These are phyloP conservation scores for Penicillium sp. DNA, from an alignment of 2,329 filamentous ascomycete species.

Conservation along the genomic window DNA sequence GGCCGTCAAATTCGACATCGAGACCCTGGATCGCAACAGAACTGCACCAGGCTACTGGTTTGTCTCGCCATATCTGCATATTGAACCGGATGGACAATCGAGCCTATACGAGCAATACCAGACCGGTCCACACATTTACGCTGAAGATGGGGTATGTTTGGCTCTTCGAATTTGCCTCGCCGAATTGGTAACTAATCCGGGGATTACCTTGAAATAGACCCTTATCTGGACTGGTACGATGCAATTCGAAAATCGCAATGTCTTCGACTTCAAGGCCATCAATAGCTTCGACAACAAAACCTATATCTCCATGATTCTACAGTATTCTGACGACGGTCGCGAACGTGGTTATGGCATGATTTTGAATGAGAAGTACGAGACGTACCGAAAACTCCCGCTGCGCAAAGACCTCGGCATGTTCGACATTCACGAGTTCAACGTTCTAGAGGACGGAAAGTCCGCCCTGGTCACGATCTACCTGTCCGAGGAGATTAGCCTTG, in stretches of 20 bases:
- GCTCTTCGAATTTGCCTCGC: background rate
- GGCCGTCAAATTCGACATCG: conserved; percentile 29
- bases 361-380: conserved; percentile 46
- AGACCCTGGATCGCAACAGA: conserved; percentile 25
- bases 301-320: conserved; percentile 47
- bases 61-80: conserved; percentile 45
- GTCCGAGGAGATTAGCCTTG: conserved; percentile 22
- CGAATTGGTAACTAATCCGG: conserved; percentile 1
- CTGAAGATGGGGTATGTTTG: conserved; percentile 43
- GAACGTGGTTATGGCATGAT: conserved; percentile 46
- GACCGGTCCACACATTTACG: conserved; percentile 51
- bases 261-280: conserved; percentile 47
- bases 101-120: conserved; percentile 40
- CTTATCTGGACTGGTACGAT: conserved; percentile 50
- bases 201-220: conserved; percentile 23
- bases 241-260: conserved; percentile 45
- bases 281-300: conserved; percentile 40
- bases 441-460: conserved; percentile 31
- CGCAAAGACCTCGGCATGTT: conserved; percentile 25
- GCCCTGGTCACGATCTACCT: conserved; percentile 28
- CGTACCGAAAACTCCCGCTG: conserved; percentile 41
- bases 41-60: conserved; percentile 49
- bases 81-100: conserved; percentile 24
- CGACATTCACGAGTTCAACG: conserved; percentile 42
- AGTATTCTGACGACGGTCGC: conserved; percentile 35